A percentile compares a stretch with the other conserved stretches of the same genome.
These are phyloP conservation scores for Diversispora eburnea DNA, from an alignment of 192 early-diverging fungal genomes.

Conservation along the genomic window DNA sequence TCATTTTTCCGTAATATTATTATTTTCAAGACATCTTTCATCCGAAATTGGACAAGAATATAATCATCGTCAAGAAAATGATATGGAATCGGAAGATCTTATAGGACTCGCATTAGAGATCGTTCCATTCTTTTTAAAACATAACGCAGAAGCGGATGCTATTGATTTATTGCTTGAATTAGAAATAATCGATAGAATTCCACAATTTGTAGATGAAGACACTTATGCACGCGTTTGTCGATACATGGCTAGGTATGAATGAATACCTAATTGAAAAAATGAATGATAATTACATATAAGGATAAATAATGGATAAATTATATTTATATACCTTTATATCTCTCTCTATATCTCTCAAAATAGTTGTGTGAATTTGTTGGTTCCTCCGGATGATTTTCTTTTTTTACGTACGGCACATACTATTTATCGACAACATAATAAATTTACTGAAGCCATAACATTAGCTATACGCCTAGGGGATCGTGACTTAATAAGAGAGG, in stretches of 20 bases:
- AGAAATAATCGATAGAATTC: conserved; percentile 76
- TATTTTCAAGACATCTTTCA: conserved; percentile 71
- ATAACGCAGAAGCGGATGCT: conserved; percentile 98
- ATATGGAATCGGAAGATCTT: conserved; percentile 60
- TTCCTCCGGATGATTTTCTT: conserved; percentile 82
- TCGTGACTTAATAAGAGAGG: conserved; percentile 74
- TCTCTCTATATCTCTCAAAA: neutral
- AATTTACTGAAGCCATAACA: conserved; percentile 79
- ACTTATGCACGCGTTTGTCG: conserved; percentile 92
- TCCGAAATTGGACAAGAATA: conserved; percentile 90
- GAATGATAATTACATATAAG: too few relatives aligned
- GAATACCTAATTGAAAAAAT: too few relatives aligned
- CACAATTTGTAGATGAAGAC: conserved; percentile 85
- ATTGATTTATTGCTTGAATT: conserved; percentile 93
- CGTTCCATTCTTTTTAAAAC: conserved; percentile 92
- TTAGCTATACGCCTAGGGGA: conserved; percentile 85
- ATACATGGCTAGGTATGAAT: conserved; percentile 80
- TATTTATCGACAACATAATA: conserved; percentile 83
- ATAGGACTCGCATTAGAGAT: conserved; percentile 75
- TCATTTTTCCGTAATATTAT: neutral
- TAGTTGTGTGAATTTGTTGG: conserved; percentile 88
- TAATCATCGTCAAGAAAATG: conserved; percentile 54
- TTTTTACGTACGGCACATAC: conserved; percentile 83
- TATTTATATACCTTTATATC: neutral
- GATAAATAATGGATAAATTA: neutral